Evolutionary conservation across 1,139 yeast species (phyloP).

Genomic region (Magnusiomyces suaveolens): DNA sequence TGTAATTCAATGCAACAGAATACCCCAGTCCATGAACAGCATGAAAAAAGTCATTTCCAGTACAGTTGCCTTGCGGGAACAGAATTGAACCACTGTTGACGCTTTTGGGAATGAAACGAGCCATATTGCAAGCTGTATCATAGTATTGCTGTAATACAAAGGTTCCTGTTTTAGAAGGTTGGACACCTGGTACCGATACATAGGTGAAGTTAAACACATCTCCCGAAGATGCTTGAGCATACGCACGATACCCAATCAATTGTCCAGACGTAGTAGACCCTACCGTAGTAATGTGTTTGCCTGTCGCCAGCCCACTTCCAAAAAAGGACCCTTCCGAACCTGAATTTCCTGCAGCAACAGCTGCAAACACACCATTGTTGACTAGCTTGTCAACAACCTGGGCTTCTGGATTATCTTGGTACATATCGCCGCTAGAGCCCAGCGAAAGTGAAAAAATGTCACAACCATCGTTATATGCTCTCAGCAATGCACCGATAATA

Average conservation of each 20-base stretch:
- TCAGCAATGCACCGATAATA: conserved; percentile 17
- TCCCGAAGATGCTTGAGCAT: neutral
- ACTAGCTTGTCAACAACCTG: conserved; percentile 17
- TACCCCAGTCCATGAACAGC: conserved; percentile 10
- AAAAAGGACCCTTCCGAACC: conserved; percentile 14
- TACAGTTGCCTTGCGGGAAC: conserved; percentile 10
- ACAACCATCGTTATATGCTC: conserved; percentile 18
- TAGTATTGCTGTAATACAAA: conserved; percentile 9
- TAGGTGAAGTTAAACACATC: neutral
- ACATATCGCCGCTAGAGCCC: conserved; percentile 17
- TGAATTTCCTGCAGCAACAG: conserved; percentile 22
- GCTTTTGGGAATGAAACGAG: conserved; percentile 1
- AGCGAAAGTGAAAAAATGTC: conserved; percentile 20
- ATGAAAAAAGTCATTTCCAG: conserved; percentile 6
- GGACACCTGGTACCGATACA: conserved; percentile 9
- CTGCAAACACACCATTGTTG: conserved; percentile 16
- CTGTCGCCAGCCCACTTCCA: conserved; percentile 11
- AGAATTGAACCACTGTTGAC: conserved; percentile 10
- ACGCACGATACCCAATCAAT: neutral
- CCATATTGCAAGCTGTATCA: conserved; percentile 2
- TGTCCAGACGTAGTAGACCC: conserved; percentile 5
- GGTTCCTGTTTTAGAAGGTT: conserved; percentile 7
- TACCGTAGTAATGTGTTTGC: conserved; percentile 5
- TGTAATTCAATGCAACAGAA: conserved; percentile 12
- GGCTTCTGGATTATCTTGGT: conserved; percentile 16